phyloP scores from a whole-genome alignment of 2,329 filamentous ascomycete species.

The Chaetomiaceae sp. region DNA sequence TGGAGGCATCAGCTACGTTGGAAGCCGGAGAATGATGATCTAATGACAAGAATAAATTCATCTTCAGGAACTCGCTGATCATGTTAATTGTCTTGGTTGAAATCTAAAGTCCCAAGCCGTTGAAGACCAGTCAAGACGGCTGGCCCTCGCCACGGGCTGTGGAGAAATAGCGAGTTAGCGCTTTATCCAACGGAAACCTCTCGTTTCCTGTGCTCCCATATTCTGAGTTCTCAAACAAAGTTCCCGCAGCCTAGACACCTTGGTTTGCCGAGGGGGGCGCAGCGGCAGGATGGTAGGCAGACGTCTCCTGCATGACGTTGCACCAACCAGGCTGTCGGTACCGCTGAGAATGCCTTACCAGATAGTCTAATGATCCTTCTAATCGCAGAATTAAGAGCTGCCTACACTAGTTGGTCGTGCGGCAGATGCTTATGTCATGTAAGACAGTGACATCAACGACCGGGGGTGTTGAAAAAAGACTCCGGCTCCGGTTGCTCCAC shows the following conservation, averaged over 20 bases:
- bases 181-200: no score
- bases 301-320: background rate
- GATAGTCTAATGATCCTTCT: background rate
- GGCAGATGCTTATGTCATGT: background rate
- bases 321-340: background rate
- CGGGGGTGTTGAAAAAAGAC: no score
- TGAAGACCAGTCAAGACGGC: no score
- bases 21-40: background rate
- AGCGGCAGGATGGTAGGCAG: slow-evolving; percentile 1
- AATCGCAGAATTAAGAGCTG: background rate
- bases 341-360: background rate
- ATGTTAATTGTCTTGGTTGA: no score
- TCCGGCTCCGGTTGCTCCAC: background rate
- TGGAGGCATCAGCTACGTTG: background rate
- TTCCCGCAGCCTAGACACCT: background rate
- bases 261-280: background rate
- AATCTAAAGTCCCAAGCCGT: no score
- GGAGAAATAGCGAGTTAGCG: no score
- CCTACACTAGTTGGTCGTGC: background rate
- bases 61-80: no score
- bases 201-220: no score
- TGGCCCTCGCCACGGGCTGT: no score
- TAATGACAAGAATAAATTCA: background rate
- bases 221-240: no score
- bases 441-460: background rate